Evolutionary conservation across 2,329 filamentous ascomycete genomes (phyloP), one percentile per base, ranked within the genome.

Genomic region (Exophiala calicioides): DNA sequence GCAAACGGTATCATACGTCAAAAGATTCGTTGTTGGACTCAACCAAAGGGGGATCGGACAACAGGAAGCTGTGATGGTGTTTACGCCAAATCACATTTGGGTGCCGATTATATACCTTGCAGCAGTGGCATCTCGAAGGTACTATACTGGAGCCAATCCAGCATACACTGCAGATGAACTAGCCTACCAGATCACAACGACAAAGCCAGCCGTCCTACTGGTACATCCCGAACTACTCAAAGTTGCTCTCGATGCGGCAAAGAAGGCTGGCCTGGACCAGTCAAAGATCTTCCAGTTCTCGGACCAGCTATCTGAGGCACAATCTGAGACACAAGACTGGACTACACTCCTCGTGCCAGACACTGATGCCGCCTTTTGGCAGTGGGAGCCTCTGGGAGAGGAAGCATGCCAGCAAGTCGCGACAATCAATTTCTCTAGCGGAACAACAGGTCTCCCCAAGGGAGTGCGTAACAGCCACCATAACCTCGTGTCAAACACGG

Each of bases 11-110:
- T 69, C 81, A 49, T 81, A 84, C 68, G 75, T 80, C 18, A 82
- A 88, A 63, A 80, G 85, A 15, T 65, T 90, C n/a, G 86, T 84
- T 1, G 68, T 80, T 5, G 86, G 86, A 1, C 68, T 87, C 15
- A 72, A 72, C 26, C 72, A 74, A 39, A 73, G 77, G 20, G 85
- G 85, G 2, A 66, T 89, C 29, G 68, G 79, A 52, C 70, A 72
- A 0, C 81, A 84, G 19, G 84, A 86, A 55, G 78, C 84, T 2
- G 77, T 89, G 7, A 70, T 89, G 45, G 68, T 89, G 15, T 88
- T 82, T 64, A 81, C 82, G 0, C 78, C 80, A 18, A 89, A 88
- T 67, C 82, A 76, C 53, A 66, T 89, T 15, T 86, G 81, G 68
- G 85, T 83, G 57, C 82, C 85, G 0, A 68, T 76, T 0, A 69